Evolutionary conservation across 1,139 yeast genomes (phyloP), one percentile per base, ranked within the genome.

Genomic region (Suhomyces panamericanus): DNA sequence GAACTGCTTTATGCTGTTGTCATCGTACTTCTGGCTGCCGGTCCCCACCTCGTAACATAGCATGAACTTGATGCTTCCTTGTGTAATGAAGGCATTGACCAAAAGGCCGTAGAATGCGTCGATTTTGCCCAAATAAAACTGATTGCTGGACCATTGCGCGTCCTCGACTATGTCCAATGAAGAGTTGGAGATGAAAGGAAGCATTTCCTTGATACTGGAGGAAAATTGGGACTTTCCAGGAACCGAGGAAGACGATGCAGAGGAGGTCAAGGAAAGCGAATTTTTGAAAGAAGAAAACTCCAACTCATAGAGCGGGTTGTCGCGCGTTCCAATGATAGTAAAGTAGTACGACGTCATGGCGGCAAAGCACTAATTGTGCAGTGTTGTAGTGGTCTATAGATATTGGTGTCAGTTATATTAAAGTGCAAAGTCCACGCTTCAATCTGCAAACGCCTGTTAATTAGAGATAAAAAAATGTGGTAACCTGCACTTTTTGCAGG

Each of bases 91-190:
- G 11, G 95, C 95, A 44, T 89, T 86, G 16, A 93, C 81, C 47
- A 76, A 70, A 51, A 85, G 80, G 3, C 95, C 95, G 62, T 91
- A 88, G 63, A 90, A 93, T 38, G 85, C 83, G 66, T 93, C 99
- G 14, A 93, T 80, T 41, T 81, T 80, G 39, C 93, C 93, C 50
- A 90, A 68, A 57, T 87, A 79, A 60, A 85, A 73, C 35, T 77
- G 74, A 51, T 75, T 80, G 12, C 81, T 72, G 39, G 81, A 77
- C 95, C 96, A 91, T 58, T 90, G 97, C 3, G 81, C 69, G 55
- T 90, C 96, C 54, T 93, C 97, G 1, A 95, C 83, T 16, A 93
- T 73, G 61, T 93, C 99, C 33, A 95, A 69, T 3, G 98, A 81
- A 0, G 96, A 80, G 61, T 93, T 96, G 32, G 93, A 78, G 30